Percentiles rank a stretch among this genome's conserved stretches.
phyloP scores from a whole-genome alignment of 345 rosid genomes.

The Litchi chinensis region DNA sequence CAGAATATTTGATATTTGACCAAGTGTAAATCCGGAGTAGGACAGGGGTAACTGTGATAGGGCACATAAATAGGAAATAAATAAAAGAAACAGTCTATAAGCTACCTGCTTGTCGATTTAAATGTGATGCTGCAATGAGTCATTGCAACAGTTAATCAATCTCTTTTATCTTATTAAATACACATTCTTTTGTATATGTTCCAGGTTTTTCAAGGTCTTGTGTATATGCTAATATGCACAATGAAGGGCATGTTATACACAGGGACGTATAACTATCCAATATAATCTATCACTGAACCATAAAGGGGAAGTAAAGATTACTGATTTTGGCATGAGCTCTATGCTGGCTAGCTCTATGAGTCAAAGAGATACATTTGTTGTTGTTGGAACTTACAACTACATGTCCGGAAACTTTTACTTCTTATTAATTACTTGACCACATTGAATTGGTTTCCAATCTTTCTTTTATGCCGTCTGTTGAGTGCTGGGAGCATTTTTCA shows the following conservation, averaged over 20 bases:
- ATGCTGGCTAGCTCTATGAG: slow-evolving; percentile 79
- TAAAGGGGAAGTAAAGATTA: slow-evolving; percentile 83
- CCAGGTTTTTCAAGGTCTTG: slow-evolving; percentile 78
- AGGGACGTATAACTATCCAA: slow-evolving; percentile 83
- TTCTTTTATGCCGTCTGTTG: background rate
- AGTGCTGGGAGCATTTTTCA: background rate
- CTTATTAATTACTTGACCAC: background rate
- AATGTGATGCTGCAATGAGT: background rate
- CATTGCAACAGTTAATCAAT: background rate
- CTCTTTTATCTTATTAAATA: background rate
- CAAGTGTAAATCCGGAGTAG: no score
- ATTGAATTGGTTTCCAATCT: background rate
- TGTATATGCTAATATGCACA: slow-evolving; percentile 77
- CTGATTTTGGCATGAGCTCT: slow-evolving; percentile 90
- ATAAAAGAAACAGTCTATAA: slow-evolving; percentile 25
- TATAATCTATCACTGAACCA: slow-evolving; percentile 69
- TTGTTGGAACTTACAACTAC: slow-evolving; percentile 88
- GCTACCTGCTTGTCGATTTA: slow-evolving; percentile 15
- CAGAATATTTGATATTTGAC: no score
- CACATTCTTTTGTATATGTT: background rate
- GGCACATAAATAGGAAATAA: no score
- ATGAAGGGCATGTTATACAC: slow-evolving; percentile 87
- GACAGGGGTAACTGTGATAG: no score
- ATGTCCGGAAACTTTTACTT: slow-evolving; percentile 65
- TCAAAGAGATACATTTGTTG: slow-evolving; percentile 89